A percentile compares a stretch with the other conserved stretches of the same genome.
phyloP scores from a whole-genome alignment of 208 protist species.

The Phytomonas sp. region DNA sequence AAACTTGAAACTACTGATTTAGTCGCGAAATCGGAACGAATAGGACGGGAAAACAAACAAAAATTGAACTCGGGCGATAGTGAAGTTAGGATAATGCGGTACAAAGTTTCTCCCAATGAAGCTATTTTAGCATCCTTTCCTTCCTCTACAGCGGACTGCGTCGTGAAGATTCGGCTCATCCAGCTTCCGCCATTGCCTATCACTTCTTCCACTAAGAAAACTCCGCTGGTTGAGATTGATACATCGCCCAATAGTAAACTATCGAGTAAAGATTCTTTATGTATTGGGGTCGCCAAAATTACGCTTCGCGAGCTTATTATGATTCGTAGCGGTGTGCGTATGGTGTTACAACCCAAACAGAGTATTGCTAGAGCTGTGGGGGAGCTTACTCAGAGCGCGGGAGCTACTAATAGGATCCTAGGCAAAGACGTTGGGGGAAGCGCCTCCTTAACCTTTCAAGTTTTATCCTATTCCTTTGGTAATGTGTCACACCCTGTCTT shows the following conservation, averaged over 20 bases:
- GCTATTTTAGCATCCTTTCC: slow-evolving; percentile 65
- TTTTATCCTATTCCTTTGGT: slow-evolving; percentile 52
- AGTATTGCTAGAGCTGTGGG: slow-evolving; percentile 44
- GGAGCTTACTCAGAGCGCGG: slow-evolving; percentile 6
- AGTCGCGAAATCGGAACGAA: slow-evolving; percentile 14
- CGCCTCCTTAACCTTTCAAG: slow-evolving; percentile 63
- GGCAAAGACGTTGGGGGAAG: slow-evolving; percentile 64
- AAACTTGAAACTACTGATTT: slow-evolving; percentile 53
- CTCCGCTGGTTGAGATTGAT: background rate
- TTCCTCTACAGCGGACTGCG: slow-evolving; percentile 30
- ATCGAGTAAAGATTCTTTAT: slow-evolving; percentile 42
- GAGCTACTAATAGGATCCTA: slow-evolving; percentile 59
- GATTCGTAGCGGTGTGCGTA: slow-evolving; percentile 46
- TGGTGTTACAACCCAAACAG: slow-evolving; percentile 66
- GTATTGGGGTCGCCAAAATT: slow-evolving; percentile 79
- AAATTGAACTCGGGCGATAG: slow-evolving; percentile 11
- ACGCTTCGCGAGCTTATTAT: slow-evolving; percentile 55
- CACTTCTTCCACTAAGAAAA: slow-evolving; percentile 17
- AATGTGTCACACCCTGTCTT: slow-evolving; percentile 29
- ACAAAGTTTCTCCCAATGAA: slow-evolving; percentile 12
- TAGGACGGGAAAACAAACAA: slow-evolving; percentile 3
- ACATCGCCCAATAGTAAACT: slow-evolving; percentile 1
- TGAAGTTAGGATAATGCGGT: slow-evolving; percentile 36
- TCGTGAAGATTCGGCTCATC: slow-evolving; percentile 75
- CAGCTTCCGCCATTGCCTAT: slow-evolving; percentile 49